phyloP scores from a whole-genome alignment of 202 grass and related monocot genomes.

The Musa balbisiana region DNA sequence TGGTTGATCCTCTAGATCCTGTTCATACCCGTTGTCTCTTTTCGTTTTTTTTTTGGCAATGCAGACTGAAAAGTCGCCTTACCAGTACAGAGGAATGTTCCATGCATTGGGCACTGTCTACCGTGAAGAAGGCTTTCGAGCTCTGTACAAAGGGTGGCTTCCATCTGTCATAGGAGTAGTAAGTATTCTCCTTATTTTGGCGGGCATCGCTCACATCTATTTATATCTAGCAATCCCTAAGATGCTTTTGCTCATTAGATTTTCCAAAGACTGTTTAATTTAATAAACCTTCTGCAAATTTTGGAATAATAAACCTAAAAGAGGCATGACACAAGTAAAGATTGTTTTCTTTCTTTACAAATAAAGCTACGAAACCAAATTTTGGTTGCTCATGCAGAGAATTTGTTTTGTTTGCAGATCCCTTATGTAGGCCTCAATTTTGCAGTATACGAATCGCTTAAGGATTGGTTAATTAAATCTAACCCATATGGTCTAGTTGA shows the following conservation, averaged over 20 bases:
- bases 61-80: constrained; percentile 2
- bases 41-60: neutral
- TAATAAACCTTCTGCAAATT: too few relatives aligned
- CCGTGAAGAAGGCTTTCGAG: neutral
- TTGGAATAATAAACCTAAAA: too few relatives aligned
- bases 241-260: too few relatives aligned
- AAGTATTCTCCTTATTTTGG: neutral
- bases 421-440: neutral
- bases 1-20: too few relatives aligned
- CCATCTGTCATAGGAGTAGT: constrained; percentile 2
- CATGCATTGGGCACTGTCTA: constrained; percentile 3
- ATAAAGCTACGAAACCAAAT: too few relatives aligned
- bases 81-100: constrained; percentile 3
- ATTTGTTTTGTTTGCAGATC: neutral
- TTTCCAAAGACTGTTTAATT: too few relatives aligned
- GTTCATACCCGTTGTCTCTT: neutral
- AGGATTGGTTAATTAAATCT: neutral
- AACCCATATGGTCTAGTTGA: neutral
- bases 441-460: neutral
- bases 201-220: too few relatives aligned
- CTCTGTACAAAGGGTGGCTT: constrained; percentile 2
- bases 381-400: too few relatives aligned
- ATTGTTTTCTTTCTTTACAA: too few relatives aligned
- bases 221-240: too few relatives aligned
- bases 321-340: too few relatives aligned